These are phyloP conservation scores for Pelagophyceae sp. DNA, from an alignment of 352 stramenopile genomes.

Conservation along the genomic window DNA sequence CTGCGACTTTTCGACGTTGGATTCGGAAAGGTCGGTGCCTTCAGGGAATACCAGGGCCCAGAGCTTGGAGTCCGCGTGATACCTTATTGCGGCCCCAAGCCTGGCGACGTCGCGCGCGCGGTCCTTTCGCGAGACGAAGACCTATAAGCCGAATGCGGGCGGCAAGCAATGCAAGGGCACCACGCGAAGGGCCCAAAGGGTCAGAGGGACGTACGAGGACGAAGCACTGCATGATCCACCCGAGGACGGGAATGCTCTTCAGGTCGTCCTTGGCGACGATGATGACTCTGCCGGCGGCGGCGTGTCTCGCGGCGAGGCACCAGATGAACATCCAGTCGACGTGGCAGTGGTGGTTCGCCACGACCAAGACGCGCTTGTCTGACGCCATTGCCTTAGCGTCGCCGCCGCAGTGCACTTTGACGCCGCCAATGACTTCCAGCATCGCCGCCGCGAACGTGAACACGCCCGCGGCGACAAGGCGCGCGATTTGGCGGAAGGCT, in stretches of 20 bases:
- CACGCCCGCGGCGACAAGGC: neutral
- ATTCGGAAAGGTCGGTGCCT: constrained; percentile 59
- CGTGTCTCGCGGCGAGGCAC: constrained; percentile 52
- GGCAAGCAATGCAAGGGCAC: too few relatives aligned
- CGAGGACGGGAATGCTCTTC: constrained; percentile 59
- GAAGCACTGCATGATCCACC: constrained; percentile 71
- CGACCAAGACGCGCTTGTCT: constrained; percentile 56
- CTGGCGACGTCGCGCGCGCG: constrained; percentile 49
- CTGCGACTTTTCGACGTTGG: constrained; percentile 54
- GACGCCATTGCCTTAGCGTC: constrained; percentile 33
- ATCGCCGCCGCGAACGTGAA: neutral
- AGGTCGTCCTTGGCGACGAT: constrained; percentile 67
- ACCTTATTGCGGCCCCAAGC: constrained; percentile 50
- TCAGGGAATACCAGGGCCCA: constrained; percentile 61
- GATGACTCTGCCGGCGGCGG: constrained; percentile 47
- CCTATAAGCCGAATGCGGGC: too few relatives aligned
- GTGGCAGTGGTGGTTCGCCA: constrained; percentile 64
- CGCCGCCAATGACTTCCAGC: neutral
- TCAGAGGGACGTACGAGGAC: too few relatives aligned
- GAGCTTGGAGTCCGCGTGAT: constrained; percentile 49
- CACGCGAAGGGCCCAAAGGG: too few relatives aligned
- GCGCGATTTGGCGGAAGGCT: neutral
- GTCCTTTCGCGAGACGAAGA: constrained; percentile 60
- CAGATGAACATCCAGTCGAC: constrained; percentile 73
- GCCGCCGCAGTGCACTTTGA: neutral